Evolutionary conservation across 2,329 filamentous ascomycete species (phyloP), one percentile per base, ranked within the genome.

Genomic region (Didymella keratinophila): DNA sequence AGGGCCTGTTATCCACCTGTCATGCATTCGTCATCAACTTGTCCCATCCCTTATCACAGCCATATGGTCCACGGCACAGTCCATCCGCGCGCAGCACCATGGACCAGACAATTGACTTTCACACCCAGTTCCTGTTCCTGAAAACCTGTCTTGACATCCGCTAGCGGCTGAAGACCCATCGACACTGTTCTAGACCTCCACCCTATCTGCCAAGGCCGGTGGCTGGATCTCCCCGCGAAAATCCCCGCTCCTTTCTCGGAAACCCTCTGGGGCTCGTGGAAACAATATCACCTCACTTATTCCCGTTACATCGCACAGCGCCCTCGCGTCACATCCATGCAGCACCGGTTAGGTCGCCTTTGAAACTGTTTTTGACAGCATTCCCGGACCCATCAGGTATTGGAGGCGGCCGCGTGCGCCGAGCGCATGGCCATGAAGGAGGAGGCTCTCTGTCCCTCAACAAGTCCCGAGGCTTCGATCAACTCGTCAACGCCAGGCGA

Each of bases 291-390:
- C 55, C 46, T 54, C 56, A 62, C 56, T 70, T 70, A 71, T 70
- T 71, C 67, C 69, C 69, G 68, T 59, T 51, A 56, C 50, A 60
- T 64, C 46, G 63, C 60, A 69, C 66, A 59, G 56, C 64, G 61
- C 60, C 59, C 54, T 61, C 61, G 63, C 62, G 61, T 60, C 53
- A 61, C 61, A 62, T 59, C 59, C 61, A 62, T 66, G 68, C 62
- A 48, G 48, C 60, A 62, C 47, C 37, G 55, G 56, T 42, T 57
- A 39, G 55, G 59, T 60, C 53, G 44, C 30, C 41, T 23, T 42
- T 23, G 21, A 25, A 9, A 18, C 12, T 21, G 37, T 21, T 42
- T 34, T 25, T 32, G 41, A 59, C 56, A 58, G 34, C 45, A 50
- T 58, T 46, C 37, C 56, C 50, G 44, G 34, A 43, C 20, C 41